These are phyloP conservation scores for Carex cristatella DNA, from an alignment of 176 grass and related monocot genomes.

Conservation along the genomic window DNA sequence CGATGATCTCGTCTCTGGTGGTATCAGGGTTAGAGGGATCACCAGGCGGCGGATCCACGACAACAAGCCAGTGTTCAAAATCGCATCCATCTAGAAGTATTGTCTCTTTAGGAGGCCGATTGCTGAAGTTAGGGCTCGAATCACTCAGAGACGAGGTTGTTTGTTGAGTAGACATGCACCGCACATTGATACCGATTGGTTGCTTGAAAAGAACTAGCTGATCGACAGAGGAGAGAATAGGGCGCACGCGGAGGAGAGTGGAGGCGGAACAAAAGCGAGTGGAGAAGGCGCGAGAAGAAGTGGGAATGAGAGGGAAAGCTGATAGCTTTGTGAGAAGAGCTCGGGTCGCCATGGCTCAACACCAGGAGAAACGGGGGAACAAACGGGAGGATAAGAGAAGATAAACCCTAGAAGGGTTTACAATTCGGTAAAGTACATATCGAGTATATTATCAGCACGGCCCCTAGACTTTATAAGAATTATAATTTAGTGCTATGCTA, in stretches of 20 bases:
- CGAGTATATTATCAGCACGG: neutral
- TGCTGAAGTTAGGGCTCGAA: slow-evolving; percentile 71
- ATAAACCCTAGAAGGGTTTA: slow-evolving; percentile 17
- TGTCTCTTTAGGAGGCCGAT: slow-evolving; percentile 71
- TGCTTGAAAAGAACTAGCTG: slow-evolving; percentile 6
- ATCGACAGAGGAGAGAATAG: slow-evolving; percentile 11
- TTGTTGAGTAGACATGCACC: slow-evolving; percentile 46
- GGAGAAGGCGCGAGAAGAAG: neutral
- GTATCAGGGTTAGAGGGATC: slow-evolving; percentile 33
- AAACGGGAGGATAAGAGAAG: slow-evolving; percentile 1
- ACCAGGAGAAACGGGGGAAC: neutral
- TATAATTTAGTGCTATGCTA: neutral
- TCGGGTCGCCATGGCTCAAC: slow-evolving; percentile 18
- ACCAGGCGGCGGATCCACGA: slow-evolving; percentile 68
- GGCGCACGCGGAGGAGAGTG: slow-evolving; percentile 9
- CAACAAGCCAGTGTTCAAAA: slow-evolving; percentile 90
- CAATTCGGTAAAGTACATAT: neutral
- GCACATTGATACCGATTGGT: neutral
- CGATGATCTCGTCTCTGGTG: slow-evolving; percentile 78
- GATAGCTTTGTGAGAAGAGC: slow-evolving; percentile 21
- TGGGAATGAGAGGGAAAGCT: neutral
- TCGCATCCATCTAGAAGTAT: slow-evolving; percentile 79
- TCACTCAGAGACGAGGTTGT: slow-evolving; percentile 60
- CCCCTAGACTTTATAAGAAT: neutral
- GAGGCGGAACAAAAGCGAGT: neutral